phyloP scores from a whole-genome alignment of 1,284 basidiomycete species.

The Rhodotorula sp. region DNA sequence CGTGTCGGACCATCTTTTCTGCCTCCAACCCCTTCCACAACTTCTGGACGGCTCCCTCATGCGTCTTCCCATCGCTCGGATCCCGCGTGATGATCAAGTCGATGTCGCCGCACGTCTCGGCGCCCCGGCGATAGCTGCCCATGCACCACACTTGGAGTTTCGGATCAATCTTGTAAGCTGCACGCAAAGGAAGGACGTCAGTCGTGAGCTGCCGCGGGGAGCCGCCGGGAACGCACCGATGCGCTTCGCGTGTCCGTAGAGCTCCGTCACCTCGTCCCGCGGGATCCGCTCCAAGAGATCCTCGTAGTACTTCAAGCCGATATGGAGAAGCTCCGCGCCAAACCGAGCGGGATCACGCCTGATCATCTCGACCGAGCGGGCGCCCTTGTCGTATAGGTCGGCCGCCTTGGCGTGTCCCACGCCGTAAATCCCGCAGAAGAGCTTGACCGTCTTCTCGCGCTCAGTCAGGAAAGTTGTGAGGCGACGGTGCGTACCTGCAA shows the following conservation, averaged over 20 bases:
- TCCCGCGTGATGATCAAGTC: constrained; percentile 81
- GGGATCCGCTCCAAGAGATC: constrained; percentile 81
- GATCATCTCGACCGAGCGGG: constrained; percentile 74
- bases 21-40: constrained; percentile 52
- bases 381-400: constrained; percentile 72
- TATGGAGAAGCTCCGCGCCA: constrained; percentile 57
- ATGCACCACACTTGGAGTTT: constrained; percentile 70
- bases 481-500: constrained; percentile 58
- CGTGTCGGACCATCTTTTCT: constrained; percentile 67
- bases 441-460: background rate
- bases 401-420: constrained; percentile 55
- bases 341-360: constrained; percentile 56
- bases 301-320: constrained; percentile 72
- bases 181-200: background rate
- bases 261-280: constrained; percentile 67
- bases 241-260: constrained; percentile 68
- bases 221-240: constrained; percentile 8
- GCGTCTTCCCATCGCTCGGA: constrained; percentile 64
- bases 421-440: constrained; percentile 61
- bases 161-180: constrained; percentile 68
- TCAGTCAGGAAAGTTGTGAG: background rate
- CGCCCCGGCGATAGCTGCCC: constrained; percentile 74
- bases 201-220: background rate
- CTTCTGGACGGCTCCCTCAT: constrained; percentile 48
- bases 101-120: constrained; percentile 76